These are phyloP conservation scores for Lecanicillium sp. DNA, from an alignment of 2,329 filamentous ascomycete species.

Conservation along the genomic window DNA sequence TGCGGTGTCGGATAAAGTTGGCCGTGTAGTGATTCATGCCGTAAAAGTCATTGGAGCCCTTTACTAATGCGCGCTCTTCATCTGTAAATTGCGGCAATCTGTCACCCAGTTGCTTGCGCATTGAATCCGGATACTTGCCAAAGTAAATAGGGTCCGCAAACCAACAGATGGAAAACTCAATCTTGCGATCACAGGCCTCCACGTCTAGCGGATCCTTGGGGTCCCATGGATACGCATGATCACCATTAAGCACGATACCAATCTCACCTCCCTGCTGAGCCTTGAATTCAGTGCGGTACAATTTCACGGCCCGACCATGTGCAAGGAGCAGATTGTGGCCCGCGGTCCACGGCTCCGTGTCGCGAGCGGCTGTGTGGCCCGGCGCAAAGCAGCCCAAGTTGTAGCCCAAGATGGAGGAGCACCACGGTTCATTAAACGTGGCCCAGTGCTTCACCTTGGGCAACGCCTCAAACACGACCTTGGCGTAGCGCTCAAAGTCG, in stretches of 20 bases:
- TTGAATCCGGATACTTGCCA: conserved; percentile 75
- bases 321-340: conserved; percentile 75
- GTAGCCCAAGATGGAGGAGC: conserved; percentile 73
- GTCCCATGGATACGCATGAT: conserved; percentile 79
- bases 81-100: conserved; percentile 66
- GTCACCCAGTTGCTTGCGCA: conserved; percentile 72
- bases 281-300: conserved; percentile 78
- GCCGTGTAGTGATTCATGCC: conserved; percentile 93
- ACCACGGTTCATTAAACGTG: conserved; percentile 88
- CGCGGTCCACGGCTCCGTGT: conserved; percentile 71
- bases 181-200: conserved; percentile 69
- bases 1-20: conserved; percentile 73
- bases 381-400: conserved; percentile 71
- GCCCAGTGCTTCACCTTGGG: conserved; percentile 81
- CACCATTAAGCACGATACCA: conserved; percentile 81
- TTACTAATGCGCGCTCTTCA: conserved; percentile 65
- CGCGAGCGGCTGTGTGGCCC: conserved; percentile 70
- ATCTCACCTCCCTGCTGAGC: conserved; percentile 64
- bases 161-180: conserved; percentile 83
- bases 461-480: conserved; percentile 65
- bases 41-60: conserved; percentile 88
- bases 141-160: conserved; percentile 84
- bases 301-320: conserved; percentile 72
- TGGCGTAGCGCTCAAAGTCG: conserved; percentile 74
- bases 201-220: conserved; percentile 64